Percentiles rank a stretch among this genome's conserved stretches.
phyloP scores from a whole-genome alignment of 176 grass and related monocot genomes.

The Bonia amplexicaulis region DNA sequence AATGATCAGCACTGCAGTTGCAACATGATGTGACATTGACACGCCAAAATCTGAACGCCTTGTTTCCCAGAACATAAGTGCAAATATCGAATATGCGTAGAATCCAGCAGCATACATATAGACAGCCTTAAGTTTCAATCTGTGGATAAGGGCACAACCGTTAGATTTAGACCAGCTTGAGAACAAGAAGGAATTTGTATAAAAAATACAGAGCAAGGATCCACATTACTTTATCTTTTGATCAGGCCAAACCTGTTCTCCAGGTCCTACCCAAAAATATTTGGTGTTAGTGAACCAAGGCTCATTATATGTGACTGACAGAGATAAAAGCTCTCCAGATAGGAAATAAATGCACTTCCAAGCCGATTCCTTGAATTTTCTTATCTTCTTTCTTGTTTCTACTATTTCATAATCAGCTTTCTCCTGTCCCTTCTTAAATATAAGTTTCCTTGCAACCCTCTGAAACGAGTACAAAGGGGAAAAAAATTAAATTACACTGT shows the following conservation, averaged over 20 bases:
- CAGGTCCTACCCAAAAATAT: constrained; percentile 82
- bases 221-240: constrained; percentile 68
- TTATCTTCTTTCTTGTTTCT: constrained; percentile 61
- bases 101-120: constrained; percentile 91
- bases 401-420: constrained; percentile 2
- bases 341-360: constrained; percentile 92
- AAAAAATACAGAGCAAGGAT: not conserved
- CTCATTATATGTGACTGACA: constrained; percentile 79
- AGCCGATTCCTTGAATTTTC: constrained; percentile 81
- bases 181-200: constrained; percentile 8
- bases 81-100: constrained; percentile 85
- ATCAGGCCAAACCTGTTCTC: constrained; percentile 79
- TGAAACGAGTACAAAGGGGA: constrained; percentile 12
- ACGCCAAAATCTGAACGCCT: constrained; percentile 72
- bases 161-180: constrained; percentile 14
- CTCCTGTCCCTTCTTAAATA: constrained; percentile 39
- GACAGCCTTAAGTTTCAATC: constrained; percentile 71
- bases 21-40: constrained; percentile 77
- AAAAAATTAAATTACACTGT: not conserved
- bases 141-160: constrained; percentile 19
- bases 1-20: constrained; percentile 56
- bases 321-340: constrained; percentile 70
- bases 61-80: constrained; percentile 90
- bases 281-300: constrained; percentile 84
- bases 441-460: constrained; percentile 48